Evolutionary conservation across 2,329 filamentous ascomycete genomes (phyloP), one percentile per base, ranked within the genome.

Genomic region (Claviceps pusilla): DNA sequence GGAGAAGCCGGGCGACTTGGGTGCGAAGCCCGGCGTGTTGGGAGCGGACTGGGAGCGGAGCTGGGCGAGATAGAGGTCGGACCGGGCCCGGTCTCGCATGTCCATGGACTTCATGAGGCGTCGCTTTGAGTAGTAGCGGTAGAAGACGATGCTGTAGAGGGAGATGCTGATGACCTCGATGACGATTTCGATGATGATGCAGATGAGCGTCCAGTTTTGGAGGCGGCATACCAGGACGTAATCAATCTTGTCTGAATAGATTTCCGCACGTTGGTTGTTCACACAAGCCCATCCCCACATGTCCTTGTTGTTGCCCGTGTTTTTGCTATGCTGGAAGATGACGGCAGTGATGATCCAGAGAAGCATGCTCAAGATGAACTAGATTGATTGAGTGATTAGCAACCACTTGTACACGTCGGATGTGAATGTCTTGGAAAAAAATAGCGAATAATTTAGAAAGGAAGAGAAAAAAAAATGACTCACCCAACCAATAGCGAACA

Each of bases 231-330:
- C 79, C 51, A 98, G 84, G 31, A 82, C 82, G 71, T 97, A 98
- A 71, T 93, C 78, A 62, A 98, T 80, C 63, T 93, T 83, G 55
- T 90, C 76, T 57, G 81, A 67, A 68, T 91, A 97, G 53, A 95
- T 73, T 51, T 89, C 71, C 54, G 83, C 74, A 57, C 91, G 83
- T 59, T 84, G 82, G 69, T 96, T 97, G 64, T 95, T 79, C 55
- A 90, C 85, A 69, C 93, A 98, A n/a, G 89, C 82, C 93, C 93
- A 98, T 56, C 91, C 90, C 93, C 93, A 98, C 70, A 98, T 80
- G 69, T 98, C 93, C 69, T 95, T 82, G 64, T 86, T 87, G 59
- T 80, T 73, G 65, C 66, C 64, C 65, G 78, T 86, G 63, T 82
- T 79, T 67, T 84, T 86, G 55, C 82, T 82, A 63, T 86, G 80